Percentiles rank a stretch among this genome's conserved stretches.
These are phyloP conservation scores for Quillaja saponaria DNA, from an alignment of 306 rosid genomes.

Conservation along the genomic window DNA sequence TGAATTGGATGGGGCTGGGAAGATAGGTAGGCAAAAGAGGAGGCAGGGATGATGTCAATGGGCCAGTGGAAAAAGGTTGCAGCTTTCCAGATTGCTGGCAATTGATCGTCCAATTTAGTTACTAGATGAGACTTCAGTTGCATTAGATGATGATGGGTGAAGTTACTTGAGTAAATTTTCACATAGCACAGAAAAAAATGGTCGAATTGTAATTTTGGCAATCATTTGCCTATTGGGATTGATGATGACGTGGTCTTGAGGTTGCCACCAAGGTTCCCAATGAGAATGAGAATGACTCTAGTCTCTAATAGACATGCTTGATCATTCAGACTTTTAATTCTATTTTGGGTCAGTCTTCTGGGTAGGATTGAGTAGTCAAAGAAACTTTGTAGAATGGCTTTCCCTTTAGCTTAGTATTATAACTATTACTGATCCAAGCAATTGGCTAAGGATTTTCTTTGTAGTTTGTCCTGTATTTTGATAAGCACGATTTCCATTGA, in stretches of 20 bases:
- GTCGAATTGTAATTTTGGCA: constrained; percentile 82
- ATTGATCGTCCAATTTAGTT: constrained; percentile 88
- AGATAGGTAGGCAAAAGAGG: constrained; percentile 73
- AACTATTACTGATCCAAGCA: too few species aligned
- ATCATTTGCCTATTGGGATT: constrained; percentile 70
- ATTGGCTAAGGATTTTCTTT: too few species aligned
- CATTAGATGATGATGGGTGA: constrained; percentile 84
- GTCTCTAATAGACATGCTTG: constrained; percentile 77
- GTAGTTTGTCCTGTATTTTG: too few species aligned
- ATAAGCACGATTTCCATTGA: too few species aligned
- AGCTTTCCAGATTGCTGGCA: constrained; percentile 83
- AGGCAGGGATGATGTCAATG: constrained; percentile 77
- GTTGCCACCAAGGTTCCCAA: constrained; percentile 88
- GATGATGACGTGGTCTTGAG: constrained; percentile 68
- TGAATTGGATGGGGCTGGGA: constrained; percentile 83
- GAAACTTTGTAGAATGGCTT: too few species aligned
- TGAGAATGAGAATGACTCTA: too few species aligned
- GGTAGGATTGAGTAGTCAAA: too few species aligned
- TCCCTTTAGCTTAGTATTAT: too few species aligned
- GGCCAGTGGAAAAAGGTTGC: constrained; percentile 86
- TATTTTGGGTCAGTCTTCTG: too few species aligned
- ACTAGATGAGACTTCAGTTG: constrained; percentile 92
- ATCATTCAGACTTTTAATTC: constrained; percentile 49
- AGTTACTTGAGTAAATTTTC: constrained; percentile 69
- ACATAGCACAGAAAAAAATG: constrained; percentile 77